Conservation (phyloP, 495 filamentous ascomycete species). For the Annulohypoxylon stygium region DNA sequence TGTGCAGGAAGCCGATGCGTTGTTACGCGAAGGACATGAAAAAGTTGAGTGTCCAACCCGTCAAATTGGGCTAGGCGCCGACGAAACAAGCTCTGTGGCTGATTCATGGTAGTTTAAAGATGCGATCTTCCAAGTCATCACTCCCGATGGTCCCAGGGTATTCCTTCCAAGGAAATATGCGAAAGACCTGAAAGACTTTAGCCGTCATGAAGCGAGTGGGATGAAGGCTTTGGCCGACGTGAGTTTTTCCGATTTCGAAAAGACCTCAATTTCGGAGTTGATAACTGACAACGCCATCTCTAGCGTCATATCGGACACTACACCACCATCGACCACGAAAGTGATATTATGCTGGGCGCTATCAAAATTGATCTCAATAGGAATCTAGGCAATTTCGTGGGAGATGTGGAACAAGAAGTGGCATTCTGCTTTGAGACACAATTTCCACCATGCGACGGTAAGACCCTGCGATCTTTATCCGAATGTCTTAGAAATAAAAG, state of each 20-base stretch:
- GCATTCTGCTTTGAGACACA: slow-evolving; percentile 55
- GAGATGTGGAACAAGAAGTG: slow-evolving; percentile 57
- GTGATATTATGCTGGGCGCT: slow-evolving; percentile 54
- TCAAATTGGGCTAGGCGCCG: background rate
- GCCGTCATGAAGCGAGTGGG: slow-evolving; percentile 54
- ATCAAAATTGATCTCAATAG: slow-evolving; percentile 62
- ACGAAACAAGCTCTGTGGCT: slow-evolving; percentile 6
- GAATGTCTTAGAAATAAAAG: background rate
- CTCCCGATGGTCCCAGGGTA: slow-evolving; percentile 51
- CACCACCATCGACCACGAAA: slow-evolving; percentile 51
- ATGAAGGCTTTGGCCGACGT: slow-evolving; percentile 53
- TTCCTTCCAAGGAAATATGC: slow-evolving; percentile 60
- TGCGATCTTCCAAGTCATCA: slow-evolving; percentile 59
- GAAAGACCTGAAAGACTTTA: slow-evolving; percentile 61
- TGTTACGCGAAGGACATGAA: slow-evolving; percentile 48
- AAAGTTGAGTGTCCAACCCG: slow-evolving; percentile 25
- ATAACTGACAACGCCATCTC: slow-evolving; percentile 43
- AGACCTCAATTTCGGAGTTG: slow-evolving; percentile 41
- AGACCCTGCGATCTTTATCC: background rate
- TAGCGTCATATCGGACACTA: slow-evolving; percentile 60
- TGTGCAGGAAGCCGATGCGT: slow-evolving; percentile 44
- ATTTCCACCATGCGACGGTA: slow-evolving; percentile 58
- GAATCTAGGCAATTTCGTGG: slow-evolving; percentile 56
- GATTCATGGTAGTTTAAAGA: slow-evolving; percentile 35
- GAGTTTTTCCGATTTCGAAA: background rate